Percentiles rank a stretch among this genome's conserved stretches.
Evolutionary conservation across 2,329 filamentous ascomycete genomes (phyloP).

Genomic region (Colletotrichum aenigma): DNA sequence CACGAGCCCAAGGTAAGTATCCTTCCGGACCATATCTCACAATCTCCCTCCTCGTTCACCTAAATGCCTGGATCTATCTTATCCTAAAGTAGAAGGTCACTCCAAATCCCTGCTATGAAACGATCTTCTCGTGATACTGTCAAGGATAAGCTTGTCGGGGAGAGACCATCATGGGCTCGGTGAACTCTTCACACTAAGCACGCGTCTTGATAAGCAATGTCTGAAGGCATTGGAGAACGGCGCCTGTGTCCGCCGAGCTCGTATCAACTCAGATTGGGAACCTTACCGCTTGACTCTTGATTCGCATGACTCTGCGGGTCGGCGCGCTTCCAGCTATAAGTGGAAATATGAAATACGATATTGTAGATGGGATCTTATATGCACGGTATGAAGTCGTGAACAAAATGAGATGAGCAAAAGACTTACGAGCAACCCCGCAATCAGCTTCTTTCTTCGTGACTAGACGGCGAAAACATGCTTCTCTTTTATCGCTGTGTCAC

Average conservation of each 20-base stretch:
- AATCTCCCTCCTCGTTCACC: background rate
- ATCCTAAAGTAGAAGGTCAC: background rate
- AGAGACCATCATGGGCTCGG: background rate
- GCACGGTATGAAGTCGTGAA: background rate
- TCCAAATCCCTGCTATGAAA: background rate
- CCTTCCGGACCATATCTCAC: background rate
- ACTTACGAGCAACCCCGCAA: background rate
- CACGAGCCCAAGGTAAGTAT: background rate
- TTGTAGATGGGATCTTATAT: background rate
- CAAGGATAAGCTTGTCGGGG: rapidly evolving
- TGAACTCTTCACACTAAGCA: rapidly evolving
- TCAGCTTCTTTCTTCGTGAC: background rate
- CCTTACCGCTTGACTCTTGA: background rate
- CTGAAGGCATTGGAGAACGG: background rate
- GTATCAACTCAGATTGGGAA: background rate
- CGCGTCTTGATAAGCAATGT: rapidly evolving
- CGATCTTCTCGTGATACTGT: background rate
- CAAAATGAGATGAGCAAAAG: background rate
- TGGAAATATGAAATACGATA: background rate
- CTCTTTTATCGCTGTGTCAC: background rate
- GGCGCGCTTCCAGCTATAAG: background rate
- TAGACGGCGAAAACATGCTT: background rate
- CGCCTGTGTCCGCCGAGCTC: background rate
- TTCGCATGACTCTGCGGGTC: background rate
- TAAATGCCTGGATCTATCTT: background rate